Evolutionary conservation across 257 asterid species (phyloP).

Genomic region (Paraleonurus japonicus): DNA sequence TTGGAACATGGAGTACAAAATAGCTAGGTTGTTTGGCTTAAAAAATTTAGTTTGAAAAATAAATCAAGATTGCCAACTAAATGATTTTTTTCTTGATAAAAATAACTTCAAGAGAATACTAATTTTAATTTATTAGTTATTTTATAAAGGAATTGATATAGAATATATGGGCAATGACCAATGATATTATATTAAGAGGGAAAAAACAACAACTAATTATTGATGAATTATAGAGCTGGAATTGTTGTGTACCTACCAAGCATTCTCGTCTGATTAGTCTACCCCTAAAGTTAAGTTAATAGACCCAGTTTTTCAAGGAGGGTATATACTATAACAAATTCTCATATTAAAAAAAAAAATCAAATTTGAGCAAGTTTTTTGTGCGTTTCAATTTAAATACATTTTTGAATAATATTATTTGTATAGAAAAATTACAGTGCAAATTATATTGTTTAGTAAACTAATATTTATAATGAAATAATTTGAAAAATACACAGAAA

Average conservation of each 20-base stretch:
- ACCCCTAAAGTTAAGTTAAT: not conserved
- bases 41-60: not conserved
- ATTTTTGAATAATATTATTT: too few relatives aligned
- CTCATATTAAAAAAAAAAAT: not conserved
- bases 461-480: too few relatives aligned
- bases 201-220: too few relatives aligned
- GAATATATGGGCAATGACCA: too few relatives aligned
- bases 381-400: too few relatives aligned
- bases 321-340: not conserved
- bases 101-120: not conserved
- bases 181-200: too few relatives aligned
- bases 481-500: too few relatives aligned
- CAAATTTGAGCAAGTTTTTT: too few relatives aligned
- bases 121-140: too few relatives aligned
- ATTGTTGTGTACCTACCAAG: not conserved
- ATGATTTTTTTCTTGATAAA: not conserved
- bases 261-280: not conserved
- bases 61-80: not conserved
- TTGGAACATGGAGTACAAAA: not conserved
- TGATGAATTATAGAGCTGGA: not conserved
- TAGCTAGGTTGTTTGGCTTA: not conserved
- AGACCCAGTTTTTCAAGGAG: not conserved
- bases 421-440: too few relatives aligned
- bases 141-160: not conserved
- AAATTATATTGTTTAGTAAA: too few relatives aligned